Evolutionary conservation across 2,329 filamentous ascomycete species (phyloP), one percentile per base, ranked within the genome.

Genomic region (Cercospora canescens): DNA sequence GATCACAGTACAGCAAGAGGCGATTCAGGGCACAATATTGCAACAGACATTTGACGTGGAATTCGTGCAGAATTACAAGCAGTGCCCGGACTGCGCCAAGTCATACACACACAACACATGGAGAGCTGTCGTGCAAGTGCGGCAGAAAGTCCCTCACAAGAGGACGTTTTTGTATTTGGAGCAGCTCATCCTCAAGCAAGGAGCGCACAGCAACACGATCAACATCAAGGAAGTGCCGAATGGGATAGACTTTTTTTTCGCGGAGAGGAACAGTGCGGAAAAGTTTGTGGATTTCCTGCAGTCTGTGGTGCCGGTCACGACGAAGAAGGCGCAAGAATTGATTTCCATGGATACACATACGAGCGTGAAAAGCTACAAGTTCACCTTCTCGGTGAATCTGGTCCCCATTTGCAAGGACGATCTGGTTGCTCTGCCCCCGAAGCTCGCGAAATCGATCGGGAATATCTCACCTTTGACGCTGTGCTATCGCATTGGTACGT

Each of bases 191-290:
- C 84, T 99, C 73, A 98, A 97, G 84, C 93, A 98, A 78, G 87
- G 88, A 63, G 95, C 94, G 4, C 94, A 97, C 79, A 87, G 88
- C 70, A 94, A 99, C 72, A 95, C 94, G 0, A 94, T 97, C 80
- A 99, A 98, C 79, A 99, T 99, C 81, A 97, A 96, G 78, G 95
- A 99, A 81, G 91, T 92, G 30, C 94, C 94, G 80, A 93, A 97
- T 73, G 95, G 95, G 1, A 89, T 99, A 66, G 95, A 99, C 78
- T 99, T 99, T 79, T 99, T 90, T 85, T 99, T 95, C 76, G 87
- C 92, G 0, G 89, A 91, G 65, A 86, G 92, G 74, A 99, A 97
- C 76, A 91, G 96, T 73, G 94, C 94, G 7, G 93, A 96, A 76
- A 93, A 92, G 75, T 94, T 97, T 78, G 88, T 96, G 67, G 94